phyloP scores from a whole-genome alignment of 768 basidiomycete genomes.

The Steccherinum ochraceum region DNA sequence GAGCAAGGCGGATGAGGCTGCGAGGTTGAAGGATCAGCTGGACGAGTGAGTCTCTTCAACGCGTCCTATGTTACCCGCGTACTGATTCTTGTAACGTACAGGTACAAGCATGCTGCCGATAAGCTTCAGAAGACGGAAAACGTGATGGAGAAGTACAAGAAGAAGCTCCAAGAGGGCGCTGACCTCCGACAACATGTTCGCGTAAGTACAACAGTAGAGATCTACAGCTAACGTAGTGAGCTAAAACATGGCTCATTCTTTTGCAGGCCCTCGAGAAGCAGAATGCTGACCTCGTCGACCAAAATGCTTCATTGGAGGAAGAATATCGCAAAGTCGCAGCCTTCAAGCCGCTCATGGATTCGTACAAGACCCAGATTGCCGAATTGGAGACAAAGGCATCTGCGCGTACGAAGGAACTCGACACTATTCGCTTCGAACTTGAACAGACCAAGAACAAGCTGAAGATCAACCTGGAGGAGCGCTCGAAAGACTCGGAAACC shows the following conservation, averaged over 20 bases:
- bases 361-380: conserved; percentile 81
- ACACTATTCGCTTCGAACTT: conserved; percentile 67
- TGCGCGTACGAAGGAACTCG: conserved; percentile 60
- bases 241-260: no score
- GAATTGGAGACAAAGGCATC: conserved; percentile 73
- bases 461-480: conserved; percentile 62
- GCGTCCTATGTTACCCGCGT: neutral
- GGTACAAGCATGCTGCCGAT: conserved; percentile 89
- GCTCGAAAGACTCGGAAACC: conserved; percentile 74
- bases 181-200: conserved; percentile 85
- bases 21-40: conserved; percentile 82
- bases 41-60: conserved; percentile 66
- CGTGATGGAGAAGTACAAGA: conserved; percentile 98
- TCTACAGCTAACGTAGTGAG: neutral
- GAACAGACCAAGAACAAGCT: conserved; percentile 69
- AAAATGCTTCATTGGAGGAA: conserved; percentile 87
- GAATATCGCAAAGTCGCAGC: conserved; percentile 83
- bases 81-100: conserved; percentile 25
- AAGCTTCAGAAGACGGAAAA: conserved; percentile 92
- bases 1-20: conserved; percentile 67
- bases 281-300: conserved; percentile 87
- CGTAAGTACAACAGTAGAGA: conserved; percentile 34
- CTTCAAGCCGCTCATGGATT: conserved; percentile 87
- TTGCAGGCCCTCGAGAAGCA: conserved; percentile 82
- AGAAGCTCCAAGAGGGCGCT: conserved; percentile 93